Evolutionary conservation across 148 eudicot genomes (phyloP).

Genomic region (Chenopodium berlandieri): DNA sequence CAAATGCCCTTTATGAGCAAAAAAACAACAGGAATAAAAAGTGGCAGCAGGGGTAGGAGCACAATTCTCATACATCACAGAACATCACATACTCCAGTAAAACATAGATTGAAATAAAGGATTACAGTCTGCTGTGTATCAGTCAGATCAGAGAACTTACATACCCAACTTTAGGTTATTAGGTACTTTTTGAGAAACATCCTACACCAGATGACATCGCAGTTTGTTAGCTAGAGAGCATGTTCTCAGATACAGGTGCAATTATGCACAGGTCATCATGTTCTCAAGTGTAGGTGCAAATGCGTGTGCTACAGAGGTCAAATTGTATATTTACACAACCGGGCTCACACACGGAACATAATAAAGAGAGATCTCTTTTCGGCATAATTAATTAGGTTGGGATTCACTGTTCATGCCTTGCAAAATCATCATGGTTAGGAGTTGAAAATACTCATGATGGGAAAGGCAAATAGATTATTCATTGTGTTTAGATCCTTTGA

Average conservation of each 20-base stretch:
- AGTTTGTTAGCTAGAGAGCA: neutral
- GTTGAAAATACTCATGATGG: conserved; percentile 3
- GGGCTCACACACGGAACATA: neutral
- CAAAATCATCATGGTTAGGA: neutral
- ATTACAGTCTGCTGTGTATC: neutral
- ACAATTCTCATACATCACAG: neutral
- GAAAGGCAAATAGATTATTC: neutral
- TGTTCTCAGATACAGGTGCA: neutral
- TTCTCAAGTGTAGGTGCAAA: neutral
- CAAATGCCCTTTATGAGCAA: neutral
- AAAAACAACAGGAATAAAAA: neutral
- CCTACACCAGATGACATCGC: neutral
- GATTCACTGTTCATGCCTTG: neutral
- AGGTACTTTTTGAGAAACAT: no score
- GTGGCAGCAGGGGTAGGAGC: neutral
- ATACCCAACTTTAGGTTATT: neutral
- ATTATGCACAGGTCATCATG: neutral
- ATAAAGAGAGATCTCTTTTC: neutral
- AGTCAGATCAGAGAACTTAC: neutral
- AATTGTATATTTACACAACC: neutral
- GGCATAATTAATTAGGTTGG: neutral
- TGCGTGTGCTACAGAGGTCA: neutral
- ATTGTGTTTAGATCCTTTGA: conserved; percentile 8
- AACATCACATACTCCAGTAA: neutral
- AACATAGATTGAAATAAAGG: neutral